These are phyloP conservation scores for Trametes gibbosa DNA, from an alignment of 768 basidiomycete genomes.

Conservation along the genomic window DNA sequence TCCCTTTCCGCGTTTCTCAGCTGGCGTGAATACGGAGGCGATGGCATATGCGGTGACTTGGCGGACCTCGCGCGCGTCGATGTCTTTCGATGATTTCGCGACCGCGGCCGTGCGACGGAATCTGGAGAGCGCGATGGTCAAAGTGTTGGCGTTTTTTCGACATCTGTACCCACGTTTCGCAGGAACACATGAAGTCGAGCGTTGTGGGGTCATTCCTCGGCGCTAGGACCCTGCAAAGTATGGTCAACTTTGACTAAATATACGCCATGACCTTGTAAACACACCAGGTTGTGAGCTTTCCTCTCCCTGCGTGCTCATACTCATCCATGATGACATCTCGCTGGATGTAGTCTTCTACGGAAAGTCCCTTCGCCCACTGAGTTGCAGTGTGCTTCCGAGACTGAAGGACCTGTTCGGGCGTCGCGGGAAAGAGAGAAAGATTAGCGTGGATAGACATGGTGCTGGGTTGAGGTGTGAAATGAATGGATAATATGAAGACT, in stretches of 20 bases:
- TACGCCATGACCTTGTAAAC: no score
- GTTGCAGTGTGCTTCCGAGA: conserved; percentile 38
- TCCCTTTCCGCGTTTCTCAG: conserved; percentile 47
- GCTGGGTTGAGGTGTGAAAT: no score
- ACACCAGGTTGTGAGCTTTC: conserved; percentile 51
- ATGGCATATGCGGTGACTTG: conserved; percentile 48
- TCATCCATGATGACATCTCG: conserved; percentile 39
- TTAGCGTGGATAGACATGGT: conserved; percentile 6
- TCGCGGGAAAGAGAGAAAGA: conserved; percentile 47
- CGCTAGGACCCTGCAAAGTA: conserved; percentile 51
- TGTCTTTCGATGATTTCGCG: conserved; percentile 8
- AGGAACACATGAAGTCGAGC: conserved; percentile 56
- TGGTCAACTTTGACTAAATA: no score
- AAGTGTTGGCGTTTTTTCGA: background rate
- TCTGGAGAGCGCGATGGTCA: conserved; percentile 24
- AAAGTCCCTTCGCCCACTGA: conserved; percentile 45
- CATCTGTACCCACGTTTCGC: conserved; percentile 52
- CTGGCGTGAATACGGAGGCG: conserved; percentile 56
- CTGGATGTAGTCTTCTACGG: conserved; percentile 45
- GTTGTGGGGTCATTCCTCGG: conserved; percentile 48
- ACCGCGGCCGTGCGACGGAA: conserved; percentile 36
- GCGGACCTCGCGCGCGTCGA: conserved; percentile 20
- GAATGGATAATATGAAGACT: no score
- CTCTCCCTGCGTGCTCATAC: conserved; percentile 44
- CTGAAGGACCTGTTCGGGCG: conserved; percentile 41